A percentile compares a stretch with the other conserved stretches of the same genome.
Evolutionary conservation across 805 yeast genomes (phyloP).

Genomic region (Hanseniaspora lachancei): DNA sequence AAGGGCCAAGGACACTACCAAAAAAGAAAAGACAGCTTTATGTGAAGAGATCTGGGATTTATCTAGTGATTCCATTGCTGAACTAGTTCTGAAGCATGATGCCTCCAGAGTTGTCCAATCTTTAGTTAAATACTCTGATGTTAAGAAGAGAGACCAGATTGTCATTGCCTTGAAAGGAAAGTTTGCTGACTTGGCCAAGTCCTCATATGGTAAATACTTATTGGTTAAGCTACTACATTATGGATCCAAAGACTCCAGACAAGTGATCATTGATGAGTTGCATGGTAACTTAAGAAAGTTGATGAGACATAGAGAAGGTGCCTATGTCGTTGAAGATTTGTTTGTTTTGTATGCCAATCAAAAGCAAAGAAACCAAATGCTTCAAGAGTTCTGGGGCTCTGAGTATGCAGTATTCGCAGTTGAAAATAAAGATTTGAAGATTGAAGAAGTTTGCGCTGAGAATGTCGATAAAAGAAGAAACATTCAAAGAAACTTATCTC

Average conservation of each 20-base stretch:
- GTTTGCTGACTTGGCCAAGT: slow-evolving; percentile 72
- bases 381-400: slow-evolving; percentile 93
- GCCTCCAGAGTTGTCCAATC: slow-evolving; percentile 94
- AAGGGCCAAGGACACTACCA: slow-evolving; percentile 72
- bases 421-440: slow-evolving; percentile 46
- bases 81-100: slow-evolving; percentile 87
- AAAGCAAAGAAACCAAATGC: slow-evolving; percentile 78
- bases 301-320: slow-evolving; percentile 96
- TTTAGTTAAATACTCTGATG: slow-evolving; percentile 69
- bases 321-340: slow-evolving; percentile 90
- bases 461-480: slow-evolving; percentile 66
- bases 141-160: slow-evolving; percentile 62
- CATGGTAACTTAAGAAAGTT: slow-evolving; percentile 84
- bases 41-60: slow-evolving; percentile 77
- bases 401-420: slow-evolving; percentile 85
- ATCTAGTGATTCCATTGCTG: slow-evolving; percentile 62
- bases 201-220: slow-evolving; percentile 86
- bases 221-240: slow-evolving; percentile 81
- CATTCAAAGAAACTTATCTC: slow-evolving; percentile 60
- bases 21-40: slow-evolving; percentile 59
- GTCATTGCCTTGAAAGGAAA: slow-evolving; percentile 58
- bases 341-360: slow-evolving; percentile 72
- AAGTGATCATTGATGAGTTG: slow-evolving; percentile 62
- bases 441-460: slow-evolving; percentile 52
- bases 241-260: slow-evolving; percentile 73